Conservation (phyloP, 352 stramenopile genomes). For the Pilasporangium apinafurcum region DNA sequence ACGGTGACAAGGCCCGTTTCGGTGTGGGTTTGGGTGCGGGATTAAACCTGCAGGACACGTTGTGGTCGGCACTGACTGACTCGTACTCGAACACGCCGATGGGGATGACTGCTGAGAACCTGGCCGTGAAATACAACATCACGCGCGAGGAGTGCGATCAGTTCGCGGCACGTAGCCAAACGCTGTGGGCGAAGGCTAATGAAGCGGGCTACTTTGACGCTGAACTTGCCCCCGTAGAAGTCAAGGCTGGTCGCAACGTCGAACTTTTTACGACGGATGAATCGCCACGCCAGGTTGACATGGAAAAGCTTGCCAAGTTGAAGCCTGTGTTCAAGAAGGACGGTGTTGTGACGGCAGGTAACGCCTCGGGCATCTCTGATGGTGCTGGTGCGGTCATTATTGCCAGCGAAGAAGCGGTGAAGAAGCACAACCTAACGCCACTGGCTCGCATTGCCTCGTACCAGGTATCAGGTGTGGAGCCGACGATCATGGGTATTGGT, state of each 20-base stretch:
- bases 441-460: slow-evolving; percentile 92
- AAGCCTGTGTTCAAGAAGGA: slow-evolving; percentile 97
- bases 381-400: slow-evolving; percentile 93
- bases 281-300: slow-evolving; percentile 66
- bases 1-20: slow-evolving; percentile 91
- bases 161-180: slow-evolving; percentile 93
- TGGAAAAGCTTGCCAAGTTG: slow-evolving; percentile 88
- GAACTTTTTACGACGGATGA: slow-evolving; percentile 74
- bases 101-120: slow-evolving; percentile 98
- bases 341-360: slow-evolving; percentile 95
- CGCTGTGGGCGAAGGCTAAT: slow-evolving; percentile 88
- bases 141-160: slow-evolving; percentile 93
- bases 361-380: slow-evolving; percentile 96
- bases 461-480: slow-evolving; percentile 91
- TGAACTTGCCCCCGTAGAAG: slow-evolving; percentile 90
- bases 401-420: slow-evolving; percentile 91
- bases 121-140: slow-evolving; percentile 94
- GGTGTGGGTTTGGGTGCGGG: slow-evolving; percentile 90
- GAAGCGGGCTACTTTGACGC: slow-evolving; percentile 90
- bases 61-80: slow-evolving; percentile 97
- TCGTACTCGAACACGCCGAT: slow-evolving; percentile 93
- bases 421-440: slow-evolving; percentile 90
- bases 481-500: slow-evolving; percentile 97
- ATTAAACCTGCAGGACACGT: slow-evolving; percentile 91
- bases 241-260: slow-evolving; percentile 91